Conservation (phyloP, 306 rosid species). For the Cicer judaicum region DNA sequence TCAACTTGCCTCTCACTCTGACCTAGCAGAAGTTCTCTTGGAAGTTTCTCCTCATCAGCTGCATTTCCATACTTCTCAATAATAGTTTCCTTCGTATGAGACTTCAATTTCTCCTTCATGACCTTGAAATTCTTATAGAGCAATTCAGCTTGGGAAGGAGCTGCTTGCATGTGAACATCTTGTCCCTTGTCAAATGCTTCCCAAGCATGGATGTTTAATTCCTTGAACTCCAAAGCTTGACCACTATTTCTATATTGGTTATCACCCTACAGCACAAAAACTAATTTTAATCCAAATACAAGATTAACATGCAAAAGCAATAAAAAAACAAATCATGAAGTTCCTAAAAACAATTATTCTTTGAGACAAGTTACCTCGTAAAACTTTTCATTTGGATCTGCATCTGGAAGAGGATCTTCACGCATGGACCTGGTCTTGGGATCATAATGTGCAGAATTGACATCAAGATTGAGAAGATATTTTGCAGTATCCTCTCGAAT, state of each 20-base stretch:
- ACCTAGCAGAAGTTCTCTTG: conserved; percentile 69
- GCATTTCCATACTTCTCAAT: conserved; percentile 44
- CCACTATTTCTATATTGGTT: conserved; percentile 55
- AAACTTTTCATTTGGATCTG: conserved; percentile 73
- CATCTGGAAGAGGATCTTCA: conserved; percentile 75
- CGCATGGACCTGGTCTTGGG: conserved; percentile 67
- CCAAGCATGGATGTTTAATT: conserved; percentile 40
- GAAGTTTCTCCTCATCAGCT: conserved; percentile 34
- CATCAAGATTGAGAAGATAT: conserved; percentile 47
- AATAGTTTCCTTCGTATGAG: conserved; percentile 56
- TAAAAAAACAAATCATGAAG: background rate
- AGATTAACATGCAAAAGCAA: conserved; percentile 8
- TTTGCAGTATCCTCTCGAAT: conserved; percentile 46
- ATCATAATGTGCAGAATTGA: conserved; percentile 39
- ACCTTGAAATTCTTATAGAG: conserved; percentile 57
- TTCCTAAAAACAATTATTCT: background rate
- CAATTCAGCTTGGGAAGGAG: conserved; percentile 61
- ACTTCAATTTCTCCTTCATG: conserved; percentile 57
- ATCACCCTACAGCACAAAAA: conserved; percentile 45
- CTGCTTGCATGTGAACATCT: conserved; percentile 72
- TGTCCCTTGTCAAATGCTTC: conserved; percentile 52
- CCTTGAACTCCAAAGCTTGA: conserved; percentile 45
- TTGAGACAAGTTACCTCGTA: conserved; percentile 46
- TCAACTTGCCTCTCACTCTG: conserved; percentile 67
- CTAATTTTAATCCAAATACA: background rate